These are phyloP conservation scores for Lachnellula subtilissima DNA, from an alignment of 2,329 filamentous ascomycete species.

Conservation along the genomic window DNA sequence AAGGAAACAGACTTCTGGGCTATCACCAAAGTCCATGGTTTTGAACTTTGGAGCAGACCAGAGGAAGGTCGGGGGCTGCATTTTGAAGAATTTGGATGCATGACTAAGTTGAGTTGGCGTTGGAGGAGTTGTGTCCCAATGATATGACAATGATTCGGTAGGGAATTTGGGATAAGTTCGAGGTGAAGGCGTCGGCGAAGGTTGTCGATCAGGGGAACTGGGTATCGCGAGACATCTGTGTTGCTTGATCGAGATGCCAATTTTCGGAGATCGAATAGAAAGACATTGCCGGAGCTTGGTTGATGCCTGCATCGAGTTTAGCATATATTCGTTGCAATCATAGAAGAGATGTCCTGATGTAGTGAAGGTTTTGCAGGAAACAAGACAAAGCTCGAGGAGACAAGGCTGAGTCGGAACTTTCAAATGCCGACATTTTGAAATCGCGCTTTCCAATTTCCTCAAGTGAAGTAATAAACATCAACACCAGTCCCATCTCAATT, in stretches of 20 bases:
- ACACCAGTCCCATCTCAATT: neutral
- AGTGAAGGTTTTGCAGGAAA: neutral
- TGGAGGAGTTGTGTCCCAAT: conserved; percentile 47
- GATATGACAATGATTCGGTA: conserved; percentile 34
- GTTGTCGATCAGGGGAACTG: neutral
- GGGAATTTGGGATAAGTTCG: conserved; percentile 2
- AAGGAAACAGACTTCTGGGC: conserved; percentile 47
- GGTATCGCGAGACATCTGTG: neutral
- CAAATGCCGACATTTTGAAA: too few species aligned
- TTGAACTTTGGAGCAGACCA: conserved; percentile 59
- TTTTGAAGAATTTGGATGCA: conserved; percentile 42
- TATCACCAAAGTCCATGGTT: conserved; percentile 45
- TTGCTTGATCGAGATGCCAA: neutral
- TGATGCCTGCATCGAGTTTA: neutral
- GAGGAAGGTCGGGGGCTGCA: conserved; percentile 48
- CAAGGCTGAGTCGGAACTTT: neutral
- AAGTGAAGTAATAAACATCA: neutral
- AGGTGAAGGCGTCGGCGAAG: neutral
- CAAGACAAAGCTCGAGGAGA: neutral
- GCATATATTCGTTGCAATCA: neutral
- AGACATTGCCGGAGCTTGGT: neutral
- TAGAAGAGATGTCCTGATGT: neutral
- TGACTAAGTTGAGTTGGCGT: conserved; percentile 39
- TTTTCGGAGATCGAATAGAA: neutral
- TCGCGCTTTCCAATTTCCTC: too few species aligned